These are phyloP conservation scores for Peronospora farinosa DNA, from an alignment of 352 stramenopile genomes.

Conservation along the genomic window DNA sequence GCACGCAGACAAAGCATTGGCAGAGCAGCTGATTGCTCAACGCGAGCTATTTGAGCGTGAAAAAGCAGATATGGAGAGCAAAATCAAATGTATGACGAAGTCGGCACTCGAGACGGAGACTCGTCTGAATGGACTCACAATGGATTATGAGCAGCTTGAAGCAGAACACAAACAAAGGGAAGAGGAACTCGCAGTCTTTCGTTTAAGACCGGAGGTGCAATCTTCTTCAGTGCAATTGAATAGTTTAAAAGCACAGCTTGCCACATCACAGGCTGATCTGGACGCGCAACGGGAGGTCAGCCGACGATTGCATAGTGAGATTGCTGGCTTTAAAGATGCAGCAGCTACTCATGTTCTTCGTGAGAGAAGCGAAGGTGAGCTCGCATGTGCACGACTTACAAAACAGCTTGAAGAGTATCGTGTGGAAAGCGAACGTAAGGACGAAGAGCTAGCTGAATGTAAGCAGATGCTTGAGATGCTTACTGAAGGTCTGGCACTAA, in stretches of 20 bases:
- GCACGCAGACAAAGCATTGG: slow-evolving; percentile 3
- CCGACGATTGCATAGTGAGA: slow-evolving; percentile 26
- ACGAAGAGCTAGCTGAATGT: slow-evolving; percentile 32
- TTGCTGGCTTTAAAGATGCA: slow-evolving; percentile 7
- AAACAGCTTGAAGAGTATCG: slow-evolving; percentile 31
- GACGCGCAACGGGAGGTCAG: slow-evolving; percentile 28
- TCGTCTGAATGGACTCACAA: slow-evolving; percentile 38
- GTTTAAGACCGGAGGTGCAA: neutral
- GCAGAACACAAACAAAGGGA: slow-evolving; percentile 27
- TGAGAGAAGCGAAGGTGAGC: slow-evolving; percentile 22
- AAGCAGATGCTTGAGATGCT: slow-evolving; percentile 40
- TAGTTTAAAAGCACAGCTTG: slow-evolving; percentile 11
- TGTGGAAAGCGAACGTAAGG: slow-evolving; percentile 28
- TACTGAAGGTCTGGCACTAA: slow-evolving; percentile 20
- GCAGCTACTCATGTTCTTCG: slow-evolving; percentile 10
- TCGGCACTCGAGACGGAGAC: slow-evolving; percentile 34
- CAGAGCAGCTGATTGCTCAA: slow-evolving; percentile 12
- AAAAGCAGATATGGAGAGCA: slow-evolving; percentile 30
- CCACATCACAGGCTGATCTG: slow-evolving; percentile 31
- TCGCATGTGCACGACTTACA: slow-evolving; percentile 17
- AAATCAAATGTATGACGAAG: slow-evolving; percentile 24
- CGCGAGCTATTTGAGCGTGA: slow-evolving; percentile 28
- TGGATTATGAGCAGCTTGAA: slow-evolving; percentile 51
- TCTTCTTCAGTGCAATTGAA: neutral
- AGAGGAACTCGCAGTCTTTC: slow-evolving; percentile 5